Evolutionary conservation across 1,284 basidiomycete genomes (phyloP), one percentile per base, ranked within the genome.

Genomic region (Neolentinus lepideus): DNA sequence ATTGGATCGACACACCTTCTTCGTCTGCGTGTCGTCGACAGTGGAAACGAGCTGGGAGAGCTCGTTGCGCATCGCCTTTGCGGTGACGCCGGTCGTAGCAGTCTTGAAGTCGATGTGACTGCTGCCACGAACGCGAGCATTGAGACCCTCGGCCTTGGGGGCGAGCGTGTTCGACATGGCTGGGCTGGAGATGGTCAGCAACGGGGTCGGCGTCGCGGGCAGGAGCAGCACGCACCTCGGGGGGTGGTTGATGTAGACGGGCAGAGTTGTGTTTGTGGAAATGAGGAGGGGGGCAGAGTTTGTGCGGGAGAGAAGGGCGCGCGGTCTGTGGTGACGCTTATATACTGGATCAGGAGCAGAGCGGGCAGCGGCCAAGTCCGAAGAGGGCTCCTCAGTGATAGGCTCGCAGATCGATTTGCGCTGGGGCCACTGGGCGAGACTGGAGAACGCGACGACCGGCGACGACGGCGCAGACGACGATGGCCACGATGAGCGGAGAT

Each of bases 1-100:
- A 8, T 25, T 8, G 11, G 27, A 50, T 50, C 47, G 22, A 68
- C 81, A 60, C 59, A 94, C 94, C 85, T 90, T 92, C 76, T 89
- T 90, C 60, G 88, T 87, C 51, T 77, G 72, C 43, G 83, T 80
- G 66, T 98, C 92, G 61, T 84, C 78, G 67, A 93, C 88, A 61
- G 85, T 87, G 66, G 78, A 77, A 67, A 98, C 93, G 80, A 99
- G 89, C 67, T 85, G 85, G 72, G 92, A 91, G 75, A 99, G 88
- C 79, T 99, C 96, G 70, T 98, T 98, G 77, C 94, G 88, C 97
- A 98, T 98, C 58, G 94, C 83, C 79, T 98, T 98, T 64, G 94
- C 93, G 38, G 94, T 90, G 65, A 99, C 91, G 64, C 96, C 96
- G 51, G 96, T 98, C 56, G 95, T 97, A 62, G 96, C 96, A 43